phyloP scores from a whole-genome alignment of 768 basidiomycete species.

The Symmetrospora coprosmae region DNA sequence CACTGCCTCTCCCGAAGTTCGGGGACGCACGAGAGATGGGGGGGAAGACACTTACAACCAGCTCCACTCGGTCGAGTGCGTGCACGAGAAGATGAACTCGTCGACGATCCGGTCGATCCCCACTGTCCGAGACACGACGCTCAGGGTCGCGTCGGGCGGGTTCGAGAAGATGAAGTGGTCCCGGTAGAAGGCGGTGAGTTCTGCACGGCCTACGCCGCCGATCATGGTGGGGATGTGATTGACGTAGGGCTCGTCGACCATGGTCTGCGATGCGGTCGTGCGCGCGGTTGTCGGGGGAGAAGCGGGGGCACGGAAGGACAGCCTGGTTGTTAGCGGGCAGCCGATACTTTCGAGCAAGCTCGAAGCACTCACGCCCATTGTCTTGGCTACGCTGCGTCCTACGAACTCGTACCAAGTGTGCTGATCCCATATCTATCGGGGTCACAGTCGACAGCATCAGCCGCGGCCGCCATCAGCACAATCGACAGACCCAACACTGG shows the following conservation, averaged over 20 bases:
- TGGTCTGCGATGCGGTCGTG: neutral
- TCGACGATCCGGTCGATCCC: conserved; percentile 44
- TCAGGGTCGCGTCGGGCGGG: conserved; percentile 42
- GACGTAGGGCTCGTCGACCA: conserved; percentile 45
- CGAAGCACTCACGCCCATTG: conserved; percentile 31
- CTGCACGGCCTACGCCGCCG: conserved; percentile 46
- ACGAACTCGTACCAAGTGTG: conserved; percentile 48
- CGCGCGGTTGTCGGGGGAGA: neutral
- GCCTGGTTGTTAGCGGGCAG: too few species aligned
- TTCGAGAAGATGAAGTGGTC: conserved; percentile 34
- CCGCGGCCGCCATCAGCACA: too few species aligned
- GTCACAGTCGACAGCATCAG: neutral
- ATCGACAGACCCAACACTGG: too few species aligned
- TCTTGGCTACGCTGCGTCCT: conserved; percentile 38
- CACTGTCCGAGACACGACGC: conserved; percentile 38
- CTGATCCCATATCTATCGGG: conserved; percentile 43
- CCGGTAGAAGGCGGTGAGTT: conserved; percentile 44
- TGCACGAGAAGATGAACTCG: conserved; percentile 43
- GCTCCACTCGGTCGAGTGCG: conserved; percentile 20
- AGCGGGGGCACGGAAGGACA: neutral
- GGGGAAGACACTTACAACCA: conserved; percentile 12
- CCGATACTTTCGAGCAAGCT: neutral
- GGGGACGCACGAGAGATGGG: neutral
- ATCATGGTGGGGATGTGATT: conserved; percentile 50
- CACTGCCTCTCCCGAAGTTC: too few species aligned